A percentile compares a stretch with the other conserved stretches of the same genome.
Conservation (phyloP, 192 early-diverging fungal genomes). For the Chytriomyces hyalinus region DNA sequence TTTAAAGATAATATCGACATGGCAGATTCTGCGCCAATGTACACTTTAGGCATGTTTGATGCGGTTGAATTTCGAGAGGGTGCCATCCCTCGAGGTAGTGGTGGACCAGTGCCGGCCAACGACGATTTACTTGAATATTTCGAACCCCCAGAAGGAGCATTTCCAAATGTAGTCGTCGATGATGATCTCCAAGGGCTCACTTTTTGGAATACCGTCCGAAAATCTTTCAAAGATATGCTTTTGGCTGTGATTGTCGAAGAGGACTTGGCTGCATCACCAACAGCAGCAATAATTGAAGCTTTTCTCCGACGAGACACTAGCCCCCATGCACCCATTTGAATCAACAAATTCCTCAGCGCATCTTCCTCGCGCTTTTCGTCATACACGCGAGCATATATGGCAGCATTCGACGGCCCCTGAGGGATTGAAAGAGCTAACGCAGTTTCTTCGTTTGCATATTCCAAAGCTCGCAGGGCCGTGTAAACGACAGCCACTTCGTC, state of each 20-base stretch:
- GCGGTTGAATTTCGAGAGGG: background rate
- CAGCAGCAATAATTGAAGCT: background rate
- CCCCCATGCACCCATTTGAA: conserved; percentile 54
- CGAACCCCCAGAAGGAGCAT: background rate
- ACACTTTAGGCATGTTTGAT: background rate
- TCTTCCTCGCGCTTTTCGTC: conserved; percentile 51
- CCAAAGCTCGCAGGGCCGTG: conserved; percentile 52
- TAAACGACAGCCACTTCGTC: conserved; percentile 61
- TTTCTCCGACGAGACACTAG: conserved; percentile 25
- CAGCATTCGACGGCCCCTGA: conserved; percentile 8
- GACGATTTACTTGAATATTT: background rate
- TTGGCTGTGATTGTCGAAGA: conserved; percentile 33
- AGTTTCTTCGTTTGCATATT: conserved; percentile 56
- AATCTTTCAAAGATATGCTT: conserved; percentile 52
- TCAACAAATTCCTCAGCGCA: conserved; percentile 37
- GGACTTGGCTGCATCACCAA: conserved; percentile 4
- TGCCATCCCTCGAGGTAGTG: conserved; percentile 15
- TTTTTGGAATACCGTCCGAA: conserved; percentile 50
- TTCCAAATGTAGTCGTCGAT: background rate
- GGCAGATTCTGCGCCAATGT: background rate
- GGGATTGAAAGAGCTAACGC: conserved; percentile 41
- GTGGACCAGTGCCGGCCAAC: background rate
- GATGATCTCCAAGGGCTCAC: conserved; percentile 56
- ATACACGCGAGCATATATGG: background rate
- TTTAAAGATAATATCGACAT: background rate